These are phyloP conservation scores for Leccinum pachyderme DNA, from an alignment of 1,284 basidiomycete genomes.

Conservation along the genomic window DNA sequence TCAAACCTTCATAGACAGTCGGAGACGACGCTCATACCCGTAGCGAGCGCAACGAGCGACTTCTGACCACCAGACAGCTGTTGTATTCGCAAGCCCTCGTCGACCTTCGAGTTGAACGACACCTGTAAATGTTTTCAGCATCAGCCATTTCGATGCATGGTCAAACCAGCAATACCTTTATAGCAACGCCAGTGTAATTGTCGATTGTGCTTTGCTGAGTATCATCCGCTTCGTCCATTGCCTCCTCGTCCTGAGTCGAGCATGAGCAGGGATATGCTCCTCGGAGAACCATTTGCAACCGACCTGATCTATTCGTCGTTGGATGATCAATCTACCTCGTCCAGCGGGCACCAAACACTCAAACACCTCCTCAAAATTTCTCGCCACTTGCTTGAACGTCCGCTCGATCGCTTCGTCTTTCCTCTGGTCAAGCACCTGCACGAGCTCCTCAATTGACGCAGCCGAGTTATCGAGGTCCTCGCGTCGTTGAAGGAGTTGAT, in stretches of 20 bases:
- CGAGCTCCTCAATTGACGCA: constrained; percentile 89
- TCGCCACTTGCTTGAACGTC: constrained; percentile 97
- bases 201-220: constrained; percentile 78
- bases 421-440: constrained; percentile 91
- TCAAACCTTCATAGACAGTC: neutral
- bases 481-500: constrained; percentile 83
- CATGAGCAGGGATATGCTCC: neutral
- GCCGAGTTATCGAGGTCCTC: constrained; percentile 91
- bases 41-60: constrained; percentile 93
- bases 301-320: constrained; percentile 84
- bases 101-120: constrained; percentile 97
- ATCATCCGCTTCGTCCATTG: constrained; percentile 65
- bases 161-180: constrained; percentile 55
- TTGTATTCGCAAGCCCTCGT: constrained; percentile 94
- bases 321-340: constrained; percentile 87
- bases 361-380: constrained; percentile 96
- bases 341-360: constrained; percentile 97
- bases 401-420: constrained; percentile 99
- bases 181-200: constrained; percentile 95
- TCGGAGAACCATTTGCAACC: constrained; percentile 18
- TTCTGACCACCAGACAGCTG: constrained; percentile 98
- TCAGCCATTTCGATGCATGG: neutral
- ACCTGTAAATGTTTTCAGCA: constrained; percentile 51
- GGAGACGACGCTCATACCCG: constrained; percentile 49
- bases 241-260: constrained; percentile 61